These are phyloP conservation scores for Paraconiothyrium sp. DNA, from an alignment of 2,329 filamentous ascomycete species.

Conservation along the genomic window DNA sequence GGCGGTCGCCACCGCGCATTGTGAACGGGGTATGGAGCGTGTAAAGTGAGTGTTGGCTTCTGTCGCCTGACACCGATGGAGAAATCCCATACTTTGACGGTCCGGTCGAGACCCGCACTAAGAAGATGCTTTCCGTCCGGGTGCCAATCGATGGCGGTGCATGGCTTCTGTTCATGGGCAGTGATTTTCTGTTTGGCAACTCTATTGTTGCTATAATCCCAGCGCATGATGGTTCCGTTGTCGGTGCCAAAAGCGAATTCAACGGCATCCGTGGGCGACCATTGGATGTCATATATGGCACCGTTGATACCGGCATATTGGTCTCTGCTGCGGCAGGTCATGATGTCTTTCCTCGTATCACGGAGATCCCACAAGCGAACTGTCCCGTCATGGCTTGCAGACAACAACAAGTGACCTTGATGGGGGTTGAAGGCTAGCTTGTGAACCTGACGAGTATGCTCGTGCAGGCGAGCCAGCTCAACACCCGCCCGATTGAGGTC, in stretches of 20 bases:
- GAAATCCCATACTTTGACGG: slow-evolving; percentile 72
- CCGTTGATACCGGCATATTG: slow-evolving; percentile 67
- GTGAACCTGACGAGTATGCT: slow-evolving; percentile 73
- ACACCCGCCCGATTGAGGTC: slow-evolving; percentile 69
- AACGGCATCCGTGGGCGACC: slow-evolving; percentile 70
- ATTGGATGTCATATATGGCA: slow-evolving; percentile 70
- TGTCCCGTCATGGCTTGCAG: slow-evolving; percentile 71
- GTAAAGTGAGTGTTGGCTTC: slow-evolving; percentile 67
- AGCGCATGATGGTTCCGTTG: slow-evolving; percentile 69
- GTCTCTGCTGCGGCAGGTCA: slow-evolving; percentile 64
- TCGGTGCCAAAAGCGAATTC: slow-evolving; percentile 73
- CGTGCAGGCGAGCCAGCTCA: slow-evolving; percentile 69
- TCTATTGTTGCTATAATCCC: slow-evolving; percentile 68
- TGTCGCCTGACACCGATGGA: slow-evolving; percentile 65
- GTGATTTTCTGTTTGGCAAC: slow-evolving; percentile 68
- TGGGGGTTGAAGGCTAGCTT: slow-evolving; percentile 72
- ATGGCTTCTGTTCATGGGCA: slow-evolving; percentile 66
- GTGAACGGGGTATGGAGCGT: slow-evolving; percentile 68
- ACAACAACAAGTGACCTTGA: slow-evolving; percentile 67
- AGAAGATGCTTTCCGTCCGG: slow-evolving; percentile 72
- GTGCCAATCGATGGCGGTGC: slow-evolving; percentile 73
- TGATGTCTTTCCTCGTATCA: slow-evolving; percentile 60
- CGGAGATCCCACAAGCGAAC: slow-evolving; percentile 73
- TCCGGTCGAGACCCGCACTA: slow-evolving; percentile 69
- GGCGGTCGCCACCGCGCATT: slow-evolving; percentile 71